Evolutionary conservation across 176 grass and related monocot species (phyloP), one percentile per base, ranked within the genome.

Genomic region (Carex kokanica): DNA sequence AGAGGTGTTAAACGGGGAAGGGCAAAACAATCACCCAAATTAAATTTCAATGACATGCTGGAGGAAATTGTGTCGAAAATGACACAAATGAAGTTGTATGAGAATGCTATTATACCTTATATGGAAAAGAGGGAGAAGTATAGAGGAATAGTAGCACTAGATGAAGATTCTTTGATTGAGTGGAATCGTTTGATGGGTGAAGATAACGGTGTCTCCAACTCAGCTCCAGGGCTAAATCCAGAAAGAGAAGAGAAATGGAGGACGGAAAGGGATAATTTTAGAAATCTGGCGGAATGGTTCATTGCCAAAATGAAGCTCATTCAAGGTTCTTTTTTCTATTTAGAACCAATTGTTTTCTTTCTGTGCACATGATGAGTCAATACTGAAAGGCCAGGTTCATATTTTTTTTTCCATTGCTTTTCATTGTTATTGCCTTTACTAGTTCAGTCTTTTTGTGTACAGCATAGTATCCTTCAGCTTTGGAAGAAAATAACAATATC

Each of bases 171-270:
- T 14, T 24, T 62, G 34, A 63, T 24, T 41, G 79, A 81, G 60
- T 81, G 79, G 53, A 63, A 81, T 43, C 49, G 13, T 23, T 8
- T 81, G n/a, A 81, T 64, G 27, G 79, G 56, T 11, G 23, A 79
- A 61, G 10, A n/a, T 60, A 40, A 45, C 3, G 1, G n/a, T 17
- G 27, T n/a, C 38, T 10, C 31, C 38, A 64, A 62, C 79, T 81
- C 79, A 64, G 57, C 79, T 27, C 10, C 29, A 64, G 59, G 36
- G 31, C 14, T 38, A 81, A 81, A 81, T 63, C 41, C 34, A 24
- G 79, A 79, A 79, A 79, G 54, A 38, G 79, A 81, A 60, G 57
- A 81, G 20, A 62, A 62, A 18, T 81, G 79, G 79, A 81, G 79
- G 79, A 24, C 38, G 31, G 79, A 81, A 63, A 81, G 79, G 34